Conservation (phyloP, 768 basidiomycete genomes). For the Mycena vitilis region DNA sequence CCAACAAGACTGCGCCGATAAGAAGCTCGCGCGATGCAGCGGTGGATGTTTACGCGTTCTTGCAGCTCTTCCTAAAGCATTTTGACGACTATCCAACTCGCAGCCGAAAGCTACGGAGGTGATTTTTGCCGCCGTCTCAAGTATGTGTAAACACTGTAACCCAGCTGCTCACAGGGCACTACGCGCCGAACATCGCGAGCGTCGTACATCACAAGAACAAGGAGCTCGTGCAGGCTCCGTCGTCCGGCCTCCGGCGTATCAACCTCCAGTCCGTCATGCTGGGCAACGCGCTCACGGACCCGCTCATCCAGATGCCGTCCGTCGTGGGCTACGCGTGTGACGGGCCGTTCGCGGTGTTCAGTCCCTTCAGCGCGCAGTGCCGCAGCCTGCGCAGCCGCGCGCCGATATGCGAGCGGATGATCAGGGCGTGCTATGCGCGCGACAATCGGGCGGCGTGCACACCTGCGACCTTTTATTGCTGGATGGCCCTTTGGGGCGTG, state of each 20-base stretch:
- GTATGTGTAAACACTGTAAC: not conserved
- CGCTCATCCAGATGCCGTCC: constrained; percentile 26
- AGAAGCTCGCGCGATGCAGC: constrained; percentile 86
- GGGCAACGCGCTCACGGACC: constrained; percentile 23
- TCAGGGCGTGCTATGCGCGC: constrained; percentile 18
- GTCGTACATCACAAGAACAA: constrained; percentile 23
- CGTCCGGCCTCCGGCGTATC: constrained; percentile 9
- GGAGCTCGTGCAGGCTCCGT: constrained; percentile 21
- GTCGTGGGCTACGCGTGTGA: constrained; percentile 25
- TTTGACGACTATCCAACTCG: constrained; percentile 81
- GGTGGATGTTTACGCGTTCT: constrained; percentile 88
- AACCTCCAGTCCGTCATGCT: constrained; percentile 23
- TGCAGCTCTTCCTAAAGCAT: constrained; percentile 79
- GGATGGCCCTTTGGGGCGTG: not conserved
- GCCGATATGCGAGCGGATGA: constrained; percentile 24
- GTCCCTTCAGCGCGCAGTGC: constrained; percentile 14
- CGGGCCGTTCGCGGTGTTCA: constrained; percentile 16
- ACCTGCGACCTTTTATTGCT: constrained; percentile 23
- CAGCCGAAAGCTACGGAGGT: constrained; percentile 81
- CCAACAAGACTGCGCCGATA: constrained; percentile 78
- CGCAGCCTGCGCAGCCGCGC: constrained; percentile 19
- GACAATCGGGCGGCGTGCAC: constrained; percentile 1
- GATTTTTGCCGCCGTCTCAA: not conserved
- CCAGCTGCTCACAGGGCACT: constrained; percentile 3
- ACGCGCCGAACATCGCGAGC: constrained; percentile 19